Evolutionary conservation across 306 rosid genomes (phyloP), one percentile per base, ranked within the genome.

Genomic region (Delonix regia): DNA sequence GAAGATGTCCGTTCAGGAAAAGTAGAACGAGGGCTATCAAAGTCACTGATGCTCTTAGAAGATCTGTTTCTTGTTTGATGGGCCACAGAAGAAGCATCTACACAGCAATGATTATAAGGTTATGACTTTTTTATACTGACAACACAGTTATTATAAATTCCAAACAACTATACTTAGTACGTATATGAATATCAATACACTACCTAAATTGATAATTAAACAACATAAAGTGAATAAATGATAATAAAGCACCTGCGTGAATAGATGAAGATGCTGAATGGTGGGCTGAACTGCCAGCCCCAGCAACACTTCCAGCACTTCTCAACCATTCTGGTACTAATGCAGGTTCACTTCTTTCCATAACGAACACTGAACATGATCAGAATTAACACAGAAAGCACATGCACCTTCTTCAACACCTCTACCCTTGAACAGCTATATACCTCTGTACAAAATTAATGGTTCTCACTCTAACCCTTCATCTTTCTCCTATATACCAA

Each of bases 321-420:
- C 97, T 90, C 95, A 94, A 86, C 99, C 99, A 94, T 89, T 94
- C 90, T 83, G 99, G 99, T 86, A 86, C 94, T 88, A 94, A 90
- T 33, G 99, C 10, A 71, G 99, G 97, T 90, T 94, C 97, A 94
- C 97, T 91, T 94, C 88, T 91, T 82, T 87, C 99, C 99, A 94
- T 94, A 85, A 83, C 90, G 88, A 92, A 81, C 83, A 85, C 87
- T 90, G 93, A 87, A 86, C 97, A 92, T 90, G 88, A 87, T 94
- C 91, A 90, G 87, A 84, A 82, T 64, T 66, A 74, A 86, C 76
- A 69, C 75, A 71, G 60, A 79, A 56, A 72, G 55, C 85, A 82
- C 60, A 6, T 22, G 68, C 60, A 28, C 92, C 92, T 70, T 69
- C 86, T 83, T 66, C 83, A 68, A 90, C 88, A 53, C 86, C 84